Evolutionary conservation across 1,284 basidiomycete species (phyloP).

Genomic region (Sporisorium sorghi): DNA sequence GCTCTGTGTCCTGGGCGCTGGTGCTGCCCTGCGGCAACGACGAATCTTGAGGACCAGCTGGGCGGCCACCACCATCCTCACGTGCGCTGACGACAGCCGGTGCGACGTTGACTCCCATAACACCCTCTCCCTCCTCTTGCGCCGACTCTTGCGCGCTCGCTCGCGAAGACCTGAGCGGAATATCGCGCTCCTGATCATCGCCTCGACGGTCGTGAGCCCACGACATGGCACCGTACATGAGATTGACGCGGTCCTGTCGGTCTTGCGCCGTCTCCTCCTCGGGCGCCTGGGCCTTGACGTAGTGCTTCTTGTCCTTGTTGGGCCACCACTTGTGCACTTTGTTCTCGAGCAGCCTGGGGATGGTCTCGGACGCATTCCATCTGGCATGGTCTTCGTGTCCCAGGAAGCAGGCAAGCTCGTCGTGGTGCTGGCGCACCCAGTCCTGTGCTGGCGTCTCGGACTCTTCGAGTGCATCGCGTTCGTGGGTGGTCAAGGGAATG

Average conservation of each 20-base stretch:
- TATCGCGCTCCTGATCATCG: slow-evolving; percentile 12
- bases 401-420: slow-evolving; percentile 50
- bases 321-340: slow-evolving; percentile 48
- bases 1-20: slow-evolving; percentile 37
- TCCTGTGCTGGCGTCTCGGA: slow-evolving; percentile 54
- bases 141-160: not conserved
- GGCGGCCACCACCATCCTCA: slow-evolving; percentile 15
- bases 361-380: slow-evolving; percentile 51
- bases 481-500: slow-evolving; percentile 56
- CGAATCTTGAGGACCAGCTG: slow-evolving; percentile 28
- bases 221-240: slow-evolving; percentile 54
- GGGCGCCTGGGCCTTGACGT: slow-evolving; percentile 35
- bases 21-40: slow-evolving; percentile 33
- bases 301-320: slow-evolving; percentile 37
- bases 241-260: slow-evolving; percentile 33
- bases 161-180: slow-evolving; percentile 14
- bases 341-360: slow-evolving; percentile 42
- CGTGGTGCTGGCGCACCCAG: slow-evolving; percentile 55
- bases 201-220: slow-evolving; percentile 41
- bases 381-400: slow-evolving; percentile 39
- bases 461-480: slow-evolving; percentile 40
- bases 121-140: not conserved
- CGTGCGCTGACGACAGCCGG: slow-evolving; percentile 21
- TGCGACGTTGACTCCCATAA: not conserved
- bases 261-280: slow-evolving; percentile 45